Percentiles rank a stretch among this genome's conserved stretches.
Conservation (phyloP, 2,329 filamentous ascomycete genomes). For the Colletotrichum abscissum region DNA sequence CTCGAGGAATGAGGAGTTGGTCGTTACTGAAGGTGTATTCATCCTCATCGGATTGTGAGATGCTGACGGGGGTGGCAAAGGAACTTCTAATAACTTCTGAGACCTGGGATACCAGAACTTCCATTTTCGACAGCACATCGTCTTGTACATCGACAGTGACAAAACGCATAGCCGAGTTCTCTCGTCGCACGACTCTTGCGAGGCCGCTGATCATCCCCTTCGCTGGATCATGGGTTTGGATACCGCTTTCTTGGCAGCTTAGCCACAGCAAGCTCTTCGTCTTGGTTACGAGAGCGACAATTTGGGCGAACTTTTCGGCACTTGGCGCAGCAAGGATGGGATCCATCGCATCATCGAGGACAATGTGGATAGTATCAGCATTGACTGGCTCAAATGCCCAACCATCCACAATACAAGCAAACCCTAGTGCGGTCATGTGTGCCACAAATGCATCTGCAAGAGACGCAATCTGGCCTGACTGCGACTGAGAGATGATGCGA, state of each 20-base stretch:
- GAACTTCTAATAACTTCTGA: background rate
- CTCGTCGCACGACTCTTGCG: constrained; percentile 38
- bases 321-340: background rate
- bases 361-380: background rate
- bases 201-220: constrained; percentile 38
- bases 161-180: constrained; percentile 36
- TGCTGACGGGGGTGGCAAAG: background rate
- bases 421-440: background rate
- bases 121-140: background rate
- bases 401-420: background rate
- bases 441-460: background rate
- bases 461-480: background rate
- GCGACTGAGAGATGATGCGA: background rate
- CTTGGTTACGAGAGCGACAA: background rate
- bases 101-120: background rate
- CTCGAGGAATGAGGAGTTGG: constrained; percentile 11
- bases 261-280: constrained; percentile 13
- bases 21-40: constrained; percentile 13
- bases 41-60: background rate
- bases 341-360: background rate
- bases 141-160: constrained; percentile 37
- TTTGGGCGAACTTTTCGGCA: background rate
- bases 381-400: background rate
- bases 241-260: constrained; percentile 1
- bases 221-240: background rate